These are phyloP conservation scores for Fusarium scirpi DNA, from an alignment of 2,329 filamentous ascomycete species.

Conservation along the genomic window DNA sequence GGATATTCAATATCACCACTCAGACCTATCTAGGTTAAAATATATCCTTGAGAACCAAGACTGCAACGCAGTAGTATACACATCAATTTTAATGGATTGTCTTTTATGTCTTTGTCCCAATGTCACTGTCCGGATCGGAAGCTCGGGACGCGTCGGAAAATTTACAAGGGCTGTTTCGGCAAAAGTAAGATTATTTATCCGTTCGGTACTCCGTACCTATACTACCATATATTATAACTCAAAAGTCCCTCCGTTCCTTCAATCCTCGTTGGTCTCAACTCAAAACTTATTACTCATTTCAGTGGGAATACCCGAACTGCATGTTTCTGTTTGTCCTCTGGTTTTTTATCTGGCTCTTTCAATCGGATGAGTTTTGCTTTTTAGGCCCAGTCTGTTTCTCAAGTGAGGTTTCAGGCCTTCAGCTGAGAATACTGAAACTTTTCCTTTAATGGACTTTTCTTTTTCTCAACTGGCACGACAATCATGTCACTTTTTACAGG, in stretches of 20 bases:
- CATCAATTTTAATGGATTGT: background rate
- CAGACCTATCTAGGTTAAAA: too few relatives aligned
- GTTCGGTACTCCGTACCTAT: background rate
- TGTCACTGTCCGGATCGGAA: rapidly evolving
- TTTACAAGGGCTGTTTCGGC: background rate
- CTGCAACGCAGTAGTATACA: rapidly evolving
- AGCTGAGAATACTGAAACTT: background rate
- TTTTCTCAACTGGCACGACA: background rate
- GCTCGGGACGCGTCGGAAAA: background rate
- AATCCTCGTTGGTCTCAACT: background rate
- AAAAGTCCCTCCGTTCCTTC: background rate
- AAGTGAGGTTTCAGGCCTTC: background rate
- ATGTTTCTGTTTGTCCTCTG: background rate
- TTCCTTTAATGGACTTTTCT: background rate
- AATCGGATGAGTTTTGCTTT: background rate
- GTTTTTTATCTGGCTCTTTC: background rate
- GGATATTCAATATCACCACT: rapidly evolving
- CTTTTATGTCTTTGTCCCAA: background rate
- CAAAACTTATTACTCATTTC: background rate
- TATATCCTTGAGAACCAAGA: too few relatives aligned
- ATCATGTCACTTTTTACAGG: background rate
- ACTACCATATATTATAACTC: background rate
- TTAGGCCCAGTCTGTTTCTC: background rate
- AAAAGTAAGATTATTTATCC: background rate
- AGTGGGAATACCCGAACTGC: background rate